Percentiles rank a stretch among this genome's conserved stretches.
phyloP scores from a whole-genome alignment of 371 early-diverging fungal genomes.

The Lichtheimia ornata region DNA sequence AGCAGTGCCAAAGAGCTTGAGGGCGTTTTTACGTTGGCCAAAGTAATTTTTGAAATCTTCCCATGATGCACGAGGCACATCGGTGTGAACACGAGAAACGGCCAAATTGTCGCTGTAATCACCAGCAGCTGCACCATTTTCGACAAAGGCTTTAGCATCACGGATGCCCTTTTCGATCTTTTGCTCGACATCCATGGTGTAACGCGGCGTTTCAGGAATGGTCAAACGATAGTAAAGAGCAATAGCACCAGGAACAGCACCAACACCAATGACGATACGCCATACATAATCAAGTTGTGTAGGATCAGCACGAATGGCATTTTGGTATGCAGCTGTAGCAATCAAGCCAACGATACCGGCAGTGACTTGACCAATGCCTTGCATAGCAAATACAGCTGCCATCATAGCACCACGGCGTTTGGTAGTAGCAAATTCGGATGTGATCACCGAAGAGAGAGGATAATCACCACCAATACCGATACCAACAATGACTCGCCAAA shows the following conservation, averaged over 20 bases:
- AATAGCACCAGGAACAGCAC: constrained; percentile 68
- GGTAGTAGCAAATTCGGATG: constrained; percentile 81
- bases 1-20: constrained; percentile 60
- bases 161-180: constrained; percentile 59
- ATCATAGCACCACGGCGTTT: constrained; percentile 82
- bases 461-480: constrained; percentile 85
- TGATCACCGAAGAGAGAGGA: constrained; percentile 79
- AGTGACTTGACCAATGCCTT: constrained; percentile 79
- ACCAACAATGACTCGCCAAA: constrained; percentile 82
- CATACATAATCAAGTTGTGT: constrained; percentile 76
- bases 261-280: constrained; percentile 74
- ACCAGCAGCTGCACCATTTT: constrained; percentile 31
- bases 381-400: constrained; percentile 88
- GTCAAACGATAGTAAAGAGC: constrained; percentile 76
- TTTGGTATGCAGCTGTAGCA: constrained; percentile 56
- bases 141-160: constrained; percentile 53
- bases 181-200: constrained; percentile 72
- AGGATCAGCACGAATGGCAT: constrained; percentile 53
- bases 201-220: constrained; percentile 88
- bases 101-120: constrained; percentile 32
- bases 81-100: constrained; percentile 23
- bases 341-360: constrained; percentile 69
- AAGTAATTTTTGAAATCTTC: constrained; percentile 63
- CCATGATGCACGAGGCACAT: constrained; percentile 43
- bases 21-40: constrained; percentile 56